These are phyloP conservation scores for Phytophthora foliorum DNA, from an alignment of 352 stramenopile genomes.

Conservation along the genomic window DNA sequence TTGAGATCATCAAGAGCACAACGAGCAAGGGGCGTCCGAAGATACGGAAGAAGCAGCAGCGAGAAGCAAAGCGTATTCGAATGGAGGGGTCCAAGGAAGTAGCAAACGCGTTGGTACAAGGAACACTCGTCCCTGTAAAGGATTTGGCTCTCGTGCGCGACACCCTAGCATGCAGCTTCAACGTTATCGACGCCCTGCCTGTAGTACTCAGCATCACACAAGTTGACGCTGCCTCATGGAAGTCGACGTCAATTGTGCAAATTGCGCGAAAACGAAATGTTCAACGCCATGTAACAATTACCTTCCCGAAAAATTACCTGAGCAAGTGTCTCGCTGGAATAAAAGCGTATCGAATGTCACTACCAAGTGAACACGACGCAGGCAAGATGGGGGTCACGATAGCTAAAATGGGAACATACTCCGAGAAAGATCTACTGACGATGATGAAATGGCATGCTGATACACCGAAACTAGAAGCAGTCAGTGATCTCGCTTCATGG, in stretches of 20 bases:
- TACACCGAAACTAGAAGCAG: background rate
- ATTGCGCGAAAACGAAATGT: no score
- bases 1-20: background rate
- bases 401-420: conserved; percentile 1
- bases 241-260: background rate
- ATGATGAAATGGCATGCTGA: conserved; percentile 3
- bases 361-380: conserved; percentile 4
- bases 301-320: conserved; percentile 1
- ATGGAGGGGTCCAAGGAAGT: background rate
- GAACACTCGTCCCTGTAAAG: conserved; percentile 6
- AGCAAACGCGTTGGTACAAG: conserved; percentile 9
- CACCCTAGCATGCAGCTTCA: conserved; percentile 2
- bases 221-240: conserved; percentile 4
- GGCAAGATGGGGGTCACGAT: conserved; percentile 3
- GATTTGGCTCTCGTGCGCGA: conserved; percentile 7
- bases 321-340: conserved; percentile 10
- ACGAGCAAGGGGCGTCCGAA: no score
- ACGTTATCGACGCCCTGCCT: background rate
- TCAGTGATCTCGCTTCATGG: background rate
- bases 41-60: background rate
- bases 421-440: conserved; percentile 3
- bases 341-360: conserved; percentile 2
- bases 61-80: background rate
- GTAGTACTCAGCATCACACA: background rate
- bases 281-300: background rate